Evolutionary conservation across 2,329 filamentous ascomycete genomes (phyloP), one percentile per base, ranked within the genome.

Genomic region (Emmonsiellopsis sp.): DNA sequence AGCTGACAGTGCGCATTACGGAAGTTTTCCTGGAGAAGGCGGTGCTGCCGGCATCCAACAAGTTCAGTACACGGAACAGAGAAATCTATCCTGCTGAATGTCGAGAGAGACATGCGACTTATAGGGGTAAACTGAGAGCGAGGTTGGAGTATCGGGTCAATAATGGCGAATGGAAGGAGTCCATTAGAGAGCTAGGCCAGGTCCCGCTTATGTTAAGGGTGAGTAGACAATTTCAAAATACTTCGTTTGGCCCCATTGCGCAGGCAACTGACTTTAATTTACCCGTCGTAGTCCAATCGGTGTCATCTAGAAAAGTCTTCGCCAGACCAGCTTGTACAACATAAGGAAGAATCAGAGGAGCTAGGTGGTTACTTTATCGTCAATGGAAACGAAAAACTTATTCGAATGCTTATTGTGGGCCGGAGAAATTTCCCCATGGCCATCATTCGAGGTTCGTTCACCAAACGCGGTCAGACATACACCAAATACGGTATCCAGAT

Each of bases 351-450:
- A 71, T 87, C 91, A 0, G 93, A 98, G 71, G 93, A 98, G 71
- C 74, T 97, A 34, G 93, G 93, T 38, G 93, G 93, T 44, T 98
- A 97, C 70, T 98, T 97, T 67, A 84, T 98, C 63, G 87, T 98
- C 64, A 98, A 98, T 69, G 93, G 93, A 59, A 95, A 91, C 65
- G 93, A 98, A 71, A 97, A 96, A 75, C 82, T 97, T 54, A 90
- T 97, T 63, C 89, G 93, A 66, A 84, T 97, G 76, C 79, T 98
- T 58, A 85, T 95, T 59, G 82, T 97, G 57, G 89, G 90, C 67
- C 83, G 89, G 70, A 81, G 93, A 65, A 98, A 98, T 70, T 96
- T 89, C 66, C 92, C 93, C 50, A 87, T 96, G 82, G 92, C 92
- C 46, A 96, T 97, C 69, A 82, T 89, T 62, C 87, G 93, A 67